Conservation (phyloP, 345 rosid species). For the Zanthoxylum bungeanum region DNA sequence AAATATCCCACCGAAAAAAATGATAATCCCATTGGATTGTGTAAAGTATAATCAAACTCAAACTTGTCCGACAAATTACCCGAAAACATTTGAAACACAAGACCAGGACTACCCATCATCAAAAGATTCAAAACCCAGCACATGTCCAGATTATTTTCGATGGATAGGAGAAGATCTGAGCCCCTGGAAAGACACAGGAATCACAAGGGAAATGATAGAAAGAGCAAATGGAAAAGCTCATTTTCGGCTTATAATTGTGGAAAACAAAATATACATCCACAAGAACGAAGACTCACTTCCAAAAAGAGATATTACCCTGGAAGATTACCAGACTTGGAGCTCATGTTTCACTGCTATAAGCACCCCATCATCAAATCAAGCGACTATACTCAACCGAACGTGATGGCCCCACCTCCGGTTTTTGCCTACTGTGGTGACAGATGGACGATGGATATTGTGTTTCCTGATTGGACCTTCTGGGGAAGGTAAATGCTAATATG, state of each 20-base stretch:
- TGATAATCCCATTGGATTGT: constrained; percentile 38
- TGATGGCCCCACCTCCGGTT: constrained; percentile 39
- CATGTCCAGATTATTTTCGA: constrained; percentile 52
- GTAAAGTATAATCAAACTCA: constrained; percentile 29
- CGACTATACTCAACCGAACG: constrained; percentile 27
- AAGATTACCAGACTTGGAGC: constrained; percentile 51
- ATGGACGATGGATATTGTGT: constrained; percentile 37
- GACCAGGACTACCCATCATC: no score
- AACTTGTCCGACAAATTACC: constrained; percentile 43
- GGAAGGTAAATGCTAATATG: constrained; percentile 54
- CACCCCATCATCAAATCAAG: constrained; percentile 30
- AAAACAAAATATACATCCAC: constrained; percentile 41
- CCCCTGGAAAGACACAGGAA: constrained; percentile 55
- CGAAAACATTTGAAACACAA: constrained; percentile 6
- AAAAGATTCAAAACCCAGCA: not conserved
- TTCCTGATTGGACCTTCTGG: constrained; percentile 78
- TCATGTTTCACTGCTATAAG: constrained; percentile 56
- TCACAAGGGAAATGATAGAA: constrained; percentile 53
- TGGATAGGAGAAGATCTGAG: constrained; percentile 70
- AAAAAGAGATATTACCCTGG: constrained; percentile 60
- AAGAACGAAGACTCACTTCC: constrained; percentile 35
- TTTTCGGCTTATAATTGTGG: constrained; percentile 39
- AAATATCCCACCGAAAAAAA: constrained; percentile 12
- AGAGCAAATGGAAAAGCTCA: constrained; percentile 37
- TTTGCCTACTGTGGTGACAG: constrained; percentile 50